A percentile compares a stretch with the other conserved stretches of the same genome.
Evolutionary conservation across 345 rosid genomes (phyloP).

Genomic region (Pseudoturritis turrita): DNA sequence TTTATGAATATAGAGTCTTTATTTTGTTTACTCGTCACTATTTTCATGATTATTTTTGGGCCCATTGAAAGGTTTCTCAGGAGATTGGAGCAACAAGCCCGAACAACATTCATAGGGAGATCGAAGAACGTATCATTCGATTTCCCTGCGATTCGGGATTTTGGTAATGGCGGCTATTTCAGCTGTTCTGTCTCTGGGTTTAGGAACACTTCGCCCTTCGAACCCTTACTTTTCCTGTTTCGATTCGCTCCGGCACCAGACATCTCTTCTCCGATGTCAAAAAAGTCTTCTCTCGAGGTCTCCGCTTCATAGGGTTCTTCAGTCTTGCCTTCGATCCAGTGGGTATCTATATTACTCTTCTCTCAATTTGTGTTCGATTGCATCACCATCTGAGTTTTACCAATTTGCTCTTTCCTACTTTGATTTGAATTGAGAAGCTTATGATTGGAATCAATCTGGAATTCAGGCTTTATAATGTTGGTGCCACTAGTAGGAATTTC

Average conservation of each 20-base stretch:
- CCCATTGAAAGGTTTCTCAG: too few species aligned
- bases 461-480: neutral
- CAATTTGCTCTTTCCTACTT: neutral
- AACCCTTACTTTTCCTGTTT: conserved; percentile 35
- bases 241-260: conserved; percentile 34
- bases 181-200: conserved; percentile 45
- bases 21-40: too few species aligned
- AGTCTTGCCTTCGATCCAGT: conserved; percentile 54
- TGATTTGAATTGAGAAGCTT: neutral
- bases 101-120: too few species aligned
- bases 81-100: too few species aligned
- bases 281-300: conserved; percentile 28
- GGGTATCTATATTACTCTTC: conserved; percentile 14
- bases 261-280: conserved; percentile 24
- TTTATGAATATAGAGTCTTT: too few species aligned
- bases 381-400: neutral
- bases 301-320: conserved; percentile 46
- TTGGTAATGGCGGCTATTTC: conserved; percentile 32
- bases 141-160: too few species aligned
- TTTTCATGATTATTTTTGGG: too few species aligned
- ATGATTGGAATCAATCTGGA: neutral
- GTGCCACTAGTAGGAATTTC: too few species aligned
- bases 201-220: conserved; percentile 33
- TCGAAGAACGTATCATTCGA: too few species aligned
- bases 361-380: neutral